Evolutionary conservation across 2,329 filamentous ascomycete species (phyloP).

Genomic region (Cladorrhinum sp.): DNA sequence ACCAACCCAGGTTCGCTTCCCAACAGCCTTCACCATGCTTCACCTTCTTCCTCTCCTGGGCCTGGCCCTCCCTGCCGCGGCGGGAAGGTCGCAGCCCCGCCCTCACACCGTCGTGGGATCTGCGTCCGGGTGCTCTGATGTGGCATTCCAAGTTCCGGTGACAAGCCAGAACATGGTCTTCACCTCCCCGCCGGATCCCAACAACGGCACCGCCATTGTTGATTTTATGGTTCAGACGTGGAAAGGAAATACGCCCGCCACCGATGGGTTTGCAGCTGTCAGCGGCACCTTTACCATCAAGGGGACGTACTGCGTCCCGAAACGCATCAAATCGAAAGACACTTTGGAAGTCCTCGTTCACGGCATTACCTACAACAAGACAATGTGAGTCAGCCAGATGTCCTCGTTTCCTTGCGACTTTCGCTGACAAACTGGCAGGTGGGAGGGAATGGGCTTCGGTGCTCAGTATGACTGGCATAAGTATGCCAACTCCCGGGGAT

Average conservation of each 20-base stretch:
- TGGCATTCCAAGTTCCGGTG: constrained; percentile 14
- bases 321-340: not conserved
- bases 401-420: not conserved
- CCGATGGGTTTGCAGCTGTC: constrained; percentile 12
- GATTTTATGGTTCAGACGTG: constrained; percentile 6
- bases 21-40: not conserved
- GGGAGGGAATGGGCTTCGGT: constrained; percentile 16
- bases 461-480: constrained; percentile 17
- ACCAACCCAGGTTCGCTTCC: no score
- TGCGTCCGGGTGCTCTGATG: constrained; percentile 3
- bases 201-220: constrained; percentile 11
- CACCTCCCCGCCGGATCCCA: constrained; percentile 12
- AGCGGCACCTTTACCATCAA: constrained; percentile 16
- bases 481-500: constrained; percentile 14
- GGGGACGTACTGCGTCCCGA: constrained; percentile 17
- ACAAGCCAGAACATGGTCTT: constrained; percentile 11
- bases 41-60: not conserved
- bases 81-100: not conserved
- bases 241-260: constrained; percentile 4
- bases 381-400: not conserved
- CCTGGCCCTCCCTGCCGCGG: not conserved
- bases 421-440: constrained; percentile 3
- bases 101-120: not conserved
- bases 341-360: constrained; percentile 20
- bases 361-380: constrained; percentile 21